Base-by-base conservation (phyloP, 2,329 filamentous ascomycete genomes). In the Cadophora gregata region DNA sequence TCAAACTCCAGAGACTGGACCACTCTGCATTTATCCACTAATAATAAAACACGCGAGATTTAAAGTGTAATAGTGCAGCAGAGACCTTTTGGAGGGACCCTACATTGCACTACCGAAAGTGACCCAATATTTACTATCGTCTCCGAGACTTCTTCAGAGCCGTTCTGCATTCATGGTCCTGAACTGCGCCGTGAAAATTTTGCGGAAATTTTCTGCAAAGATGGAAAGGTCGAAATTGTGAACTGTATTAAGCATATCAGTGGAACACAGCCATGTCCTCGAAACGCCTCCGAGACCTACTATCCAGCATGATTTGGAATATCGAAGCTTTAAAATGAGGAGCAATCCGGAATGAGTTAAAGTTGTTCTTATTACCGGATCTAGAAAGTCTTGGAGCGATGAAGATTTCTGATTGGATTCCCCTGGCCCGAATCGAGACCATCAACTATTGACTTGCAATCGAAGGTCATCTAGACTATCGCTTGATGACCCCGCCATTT, bases 391-490 rank as follows among this genome's bases (percentile, higher is more conserved):
- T 36, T 25, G 55, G 19, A 24, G 21, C 36, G 25, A 38, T 21
- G 27, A 25, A 8, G 12, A n/a, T 21, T 42, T 42, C 33, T 24
- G 55, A 42, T 42, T 58, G 55, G 55, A 6, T 33, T 58, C 33
- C 55, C 9, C 31, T 58, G 31, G 21, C 33, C 55, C 55, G 55
- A 58, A 38, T 58, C 21, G 21, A 42, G 55, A 25, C 55, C 33
- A 33, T 58, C 55, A 21, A 27, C 4, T 38, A 36, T 29, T 55
- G 38, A 14, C n/a, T 25, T 56, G 31, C n/a, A 56, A 3, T n/a
- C 19, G 53, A 56, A 56, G 31, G 53, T 56, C 53, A 56, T 56
- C 19, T 14, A 56, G 53, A 56, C 53, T 16, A 21, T 24, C 6
- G n/a, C 19, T 21, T n/a, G 29, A 21, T 12, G 51, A 56, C 53